Percentiles rank a stretch among this genome's conserved stretches.
These are phyloP conservation scores for Hemileia vastatrix DNA, from an alignment of 1,284 basidiomycete genomes.

Conservation along the genomic window DNA sequence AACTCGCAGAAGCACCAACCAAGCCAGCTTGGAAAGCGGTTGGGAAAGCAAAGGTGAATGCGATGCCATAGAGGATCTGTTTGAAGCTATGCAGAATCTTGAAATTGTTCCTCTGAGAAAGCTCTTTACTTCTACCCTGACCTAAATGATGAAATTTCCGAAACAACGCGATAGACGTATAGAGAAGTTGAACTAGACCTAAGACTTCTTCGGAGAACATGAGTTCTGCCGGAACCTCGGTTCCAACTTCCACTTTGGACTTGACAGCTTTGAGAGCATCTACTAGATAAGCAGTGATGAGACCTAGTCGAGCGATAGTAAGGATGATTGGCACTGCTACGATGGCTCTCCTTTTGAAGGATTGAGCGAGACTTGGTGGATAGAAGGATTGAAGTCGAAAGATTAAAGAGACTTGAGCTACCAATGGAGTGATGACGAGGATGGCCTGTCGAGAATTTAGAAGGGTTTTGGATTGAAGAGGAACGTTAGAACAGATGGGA, in stretches of 20 bases:
- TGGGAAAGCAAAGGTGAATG: too few species aligned
- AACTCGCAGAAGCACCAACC: too few species aligned
- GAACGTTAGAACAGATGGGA: too few species aligned
- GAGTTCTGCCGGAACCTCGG: neutral
- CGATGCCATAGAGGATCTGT: too few species aligned
- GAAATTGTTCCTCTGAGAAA: too few species aligned
- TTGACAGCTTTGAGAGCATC: neutral
- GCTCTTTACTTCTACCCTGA: slow-evolving; percentile 25
- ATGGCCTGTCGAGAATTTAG: too few species aligned
- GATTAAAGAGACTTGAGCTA: slow-evolving; percentile 30
- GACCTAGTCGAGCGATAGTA: slow-evolving; percentile 27
- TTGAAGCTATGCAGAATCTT: too few species aligned
- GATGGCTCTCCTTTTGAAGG: slow-evolving; percentile 26
- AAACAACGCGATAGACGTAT: slow-evolving; percentile 27
- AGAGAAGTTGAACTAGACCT: slow-evolving; percentile 25
- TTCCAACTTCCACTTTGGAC: neutral
- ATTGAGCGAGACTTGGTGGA: slow-evolving; percentile 27
- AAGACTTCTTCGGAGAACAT: neutral
- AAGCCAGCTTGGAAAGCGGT: too few species aligned
- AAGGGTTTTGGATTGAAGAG: too few species aligned
- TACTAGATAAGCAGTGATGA: slow-evolving; percentile 26
- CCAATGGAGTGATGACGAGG: slow-evolving; percentile 31
- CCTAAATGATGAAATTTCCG: slow-evolving; percentile 31
- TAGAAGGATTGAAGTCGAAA: slow-evolving; percentile 31
- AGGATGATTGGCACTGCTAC: slow-evolving; percentile 26